Evolutionary conservation across 768 basidiomycete genomes (phyloP), one percentile per base, ranked within the genome.

Genomic region (Naganishia friedmannii): DNA sequence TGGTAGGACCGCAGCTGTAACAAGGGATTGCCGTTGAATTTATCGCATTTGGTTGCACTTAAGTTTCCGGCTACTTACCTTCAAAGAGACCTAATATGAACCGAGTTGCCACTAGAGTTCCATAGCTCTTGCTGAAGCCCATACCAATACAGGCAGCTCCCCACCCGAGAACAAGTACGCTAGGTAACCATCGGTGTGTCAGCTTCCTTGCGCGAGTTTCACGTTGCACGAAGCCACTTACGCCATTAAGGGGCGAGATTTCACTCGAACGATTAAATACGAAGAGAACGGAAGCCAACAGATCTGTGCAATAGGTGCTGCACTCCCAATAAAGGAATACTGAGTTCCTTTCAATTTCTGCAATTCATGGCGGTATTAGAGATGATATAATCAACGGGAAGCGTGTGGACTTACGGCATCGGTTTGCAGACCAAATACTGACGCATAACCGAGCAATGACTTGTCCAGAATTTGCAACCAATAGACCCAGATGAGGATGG

Each of bases 61-160:
- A 2, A 7, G 32, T n/a, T 0, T 12, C 31, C 17, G 4, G 19
- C 3, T 10, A 29, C 70, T 21, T 69, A 67, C 66, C 75, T 68
- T 82, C 81, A 53, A 80, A 82, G 12, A 74, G 73, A 34, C 82
- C 82, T 13, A 82, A 76, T 42, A 82, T 69, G 79, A 80, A 80
- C 29, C 82, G 74, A 23, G 77, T 77, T 28, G 76, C 81, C 19
- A 76, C 67, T 12, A 83, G 76, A 0, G 74, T 45, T 3, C 28
- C 60, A 67, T 73, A 79, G 65, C 53, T 68, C 48, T 73, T 76
- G 15, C 73, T 72, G 55, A 69, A 73, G 3, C 76, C 78, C 76
- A 81, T 77, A 19, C 77, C 77, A 31, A 71, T 67, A 23, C 53
- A 55, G 0, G 57, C 58, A 23, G 42, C 71, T 66, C 79, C 79